These are phyloP conservation scores for thale cress (Arabidopsis thaliana) DNA, from an alignment of 345 rosid species.

Conservation along the genomic window DNA sequence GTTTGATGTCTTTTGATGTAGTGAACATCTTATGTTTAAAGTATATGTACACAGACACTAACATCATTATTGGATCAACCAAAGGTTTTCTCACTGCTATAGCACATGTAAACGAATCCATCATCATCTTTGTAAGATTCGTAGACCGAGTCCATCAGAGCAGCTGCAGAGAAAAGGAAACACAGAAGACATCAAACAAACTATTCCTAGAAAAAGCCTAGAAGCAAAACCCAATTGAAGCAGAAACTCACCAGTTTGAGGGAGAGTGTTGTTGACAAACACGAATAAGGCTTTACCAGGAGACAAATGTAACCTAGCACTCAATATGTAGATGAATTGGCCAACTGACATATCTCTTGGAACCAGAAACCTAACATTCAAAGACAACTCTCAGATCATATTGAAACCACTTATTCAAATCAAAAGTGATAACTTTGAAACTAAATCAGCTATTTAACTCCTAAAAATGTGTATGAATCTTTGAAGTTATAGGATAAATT, in stretches of 20 bases:
- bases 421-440: not conserved
- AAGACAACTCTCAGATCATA: slow-evolving; percentile 8
- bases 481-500: too few species aligned
- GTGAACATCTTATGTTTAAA: slow-evolving; percentile 13
- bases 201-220: not conserved
- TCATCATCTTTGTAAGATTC: slow-evolving; percentile 84
- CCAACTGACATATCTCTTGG: slow-evolving; percentile 93
- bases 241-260: slow-evolving; percentile 69
- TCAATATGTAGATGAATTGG: slow-evolving; percentile 76
- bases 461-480: too few species aligned
- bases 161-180: slow-evolving; percentile 51
- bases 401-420: not conserved
- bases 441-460: too few species aligned
- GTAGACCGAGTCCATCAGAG: slow-evolving; percentile 67
- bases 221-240: not conserved
- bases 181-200: slow-evolving; percentile 14
- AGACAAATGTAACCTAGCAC: slow-evolving; percentile 64
- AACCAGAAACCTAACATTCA: slow-evolving; percentile 66
- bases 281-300: slow-evolving; percentile 84
- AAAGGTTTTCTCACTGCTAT: slow-evolving; percentile 45
- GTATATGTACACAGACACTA: slow-evolving; percentile 11
- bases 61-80: slow-evolving; percentile 26
- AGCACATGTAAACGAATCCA: slow-evolving; percentile 73
- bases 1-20: slow-evolving; percentile 16
- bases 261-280: slow-evolving; percentile 78